These are phyloP conservation scores for Vitrella brassicaformis DNA, from an alignment of 73 alveolate species.

Conservation along the genomic window DNA sequence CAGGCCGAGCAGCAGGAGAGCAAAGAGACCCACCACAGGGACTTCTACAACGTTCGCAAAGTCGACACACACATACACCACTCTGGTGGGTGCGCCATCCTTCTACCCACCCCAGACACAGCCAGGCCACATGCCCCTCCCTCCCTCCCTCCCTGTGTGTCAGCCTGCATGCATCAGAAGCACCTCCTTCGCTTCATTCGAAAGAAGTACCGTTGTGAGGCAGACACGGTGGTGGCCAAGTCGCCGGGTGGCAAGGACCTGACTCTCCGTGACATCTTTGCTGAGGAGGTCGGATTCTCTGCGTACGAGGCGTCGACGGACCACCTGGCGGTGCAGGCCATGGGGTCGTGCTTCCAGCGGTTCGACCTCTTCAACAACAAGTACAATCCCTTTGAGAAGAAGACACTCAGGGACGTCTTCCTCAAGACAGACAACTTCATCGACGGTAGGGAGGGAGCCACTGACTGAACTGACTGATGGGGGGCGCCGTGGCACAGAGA, in stretches of 20 bases:
- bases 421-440: slow-evolving; percentile 36
- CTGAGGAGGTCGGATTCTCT: neutral
- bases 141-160: neutral
- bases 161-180: neutral
- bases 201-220: slow-evolving; percentile 6
- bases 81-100: neutral
- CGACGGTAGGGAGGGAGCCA: slow-evolving; percentile 25
- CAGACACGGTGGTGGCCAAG: slow-evolving; percentile 10
- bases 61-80: slow-evolving; percentile 45
- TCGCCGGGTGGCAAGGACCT: slow-evolving; percentile 4
- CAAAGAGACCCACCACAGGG: neutral
- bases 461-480: slow-evolving; percentile 41
- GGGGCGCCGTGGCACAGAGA: too few species aligned
- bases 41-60: slow-evolving; percentile 9
- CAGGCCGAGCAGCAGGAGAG: neutral
- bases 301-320: neutral
- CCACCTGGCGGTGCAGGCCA: slow-evolving; percentile 24
- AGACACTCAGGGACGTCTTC: slow-evolving; percentile 32
- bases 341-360: slow-evolving; percentile 13
- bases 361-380: slow-evolving; percentile 38
- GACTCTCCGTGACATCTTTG: slow-evolving; percentile 6
- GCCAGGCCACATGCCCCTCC: neutral
- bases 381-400: slow-evolving; percentile 38
- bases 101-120: neutral
- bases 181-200: neutral